Base-by-base conservation (phyloP, 768 basidiomycete genomes). In the Galerina marginata region DNA sequence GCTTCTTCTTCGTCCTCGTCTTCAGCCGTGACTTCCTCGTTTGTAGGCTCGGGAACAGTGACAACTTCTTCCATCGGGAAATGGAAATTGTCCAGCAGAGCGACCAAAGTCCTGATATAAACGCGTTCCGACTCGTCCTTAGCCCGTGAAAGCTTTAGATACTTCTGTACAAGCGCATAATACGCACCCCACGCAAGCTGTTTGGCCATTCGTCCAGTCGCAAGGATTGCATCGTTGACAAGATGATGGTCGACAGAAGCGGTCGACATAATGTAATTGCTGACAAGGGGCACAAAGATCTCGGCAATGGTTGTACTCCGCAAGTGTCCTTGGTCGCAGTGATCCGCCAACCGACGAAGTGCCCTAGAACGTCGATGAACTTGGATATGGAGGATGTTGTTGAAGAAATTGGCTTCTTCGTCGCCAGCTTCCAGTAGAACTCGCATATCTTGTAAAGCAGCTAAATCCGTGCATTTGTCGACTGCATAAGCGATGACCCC, bases 401-500 rank as follows among this genome's bases (percentile, higher is more conserved):
- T 90, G 84, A 99, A 99, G 78, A 99, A 96, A 70, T 91, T 95
- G 36, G 94, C 95, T 73, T 99, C 96, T 50, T 92, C 89, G 69
- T 99, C 95, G 1, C 93, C 96, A 15, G 82, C 86, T 7, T 92
- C 93, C 36, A 98, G 82, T 6, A 99, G 75, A 10, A 87, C 81
- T 23, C 78, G 85, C 87, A 99, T 88, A 69, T 98, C 95, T 51
- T 86, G 86, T 26, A 98, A 74, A 2, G 83, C 72, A 0, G 76
- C 69, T 33, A 95, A 77, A 16, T 79, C 74, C 6, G 81, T 77
- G 64, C 91, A 92, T 61, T 82, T 85, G 38, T 80, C 76, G 6
- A 96, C 87, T 1, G 91, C 88, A 64, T 89, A 84, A 0, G 90
- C 87, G 59, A 98, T 75, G 15, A 98, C 92, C 3, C 83, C 80